These are phyloP conservation scores for Grifola frondosa DNA, from an alignment of 1,284 basidiomycete genomes.

Conservation along the genomic window DNA sequence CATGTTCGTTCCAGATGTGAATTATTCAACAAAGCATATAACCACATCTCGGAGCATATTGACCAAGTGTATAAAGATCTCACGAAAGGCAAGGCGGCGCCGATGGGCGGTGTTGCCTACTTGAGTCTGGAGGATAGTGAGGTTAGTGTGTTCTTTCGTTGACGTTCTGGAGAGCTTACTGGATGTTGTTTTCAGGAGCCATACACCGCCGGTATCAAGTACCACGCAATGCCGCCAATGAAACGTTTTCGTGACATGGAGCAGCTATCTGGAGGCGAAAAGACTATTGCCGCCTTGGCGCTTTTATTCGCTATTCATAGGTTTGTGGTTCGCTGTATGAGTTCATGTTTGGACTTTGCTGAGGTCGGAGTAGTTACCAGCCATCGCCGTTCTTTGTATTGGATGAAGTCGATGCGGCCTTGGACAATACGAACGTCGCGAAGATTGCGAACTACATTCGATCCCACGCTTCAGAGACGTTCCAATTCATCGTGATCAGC, in stretches of 20 bases:
- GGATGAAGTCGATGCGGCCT: constrained; percentile 96
- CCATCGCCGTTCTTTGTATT: constrained; percentile 99
- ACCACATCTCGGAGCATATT: constrained; percentile 92
- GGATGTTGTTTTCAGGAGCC: constrained; percentile 72
- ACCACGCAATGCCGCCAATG: constrained; percentile 99
- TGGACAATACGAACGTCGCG: constrained; percentile 95
- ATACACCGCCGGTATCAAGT: constrained; percentile 93
- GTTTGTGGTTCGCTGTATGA: constrained; percentile 36
- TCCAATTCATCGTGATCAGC: constrained; percentile 98
- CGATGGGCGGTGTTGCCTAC: constrained; percentile 96
- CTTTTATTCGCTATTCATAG: constrained; percentile 96
- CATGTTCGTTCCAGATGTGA: constrained; percentile 53
- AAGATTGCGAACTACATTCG: constrained; percentile 92
- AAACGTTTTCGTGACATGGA: constrained; percentile 99
- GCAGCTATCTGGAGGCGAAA: constrained; percentile 96
- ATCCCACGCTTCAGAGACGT: constrained; percentile 71
- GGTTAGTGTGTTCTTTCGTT: constrained; percentile 42
- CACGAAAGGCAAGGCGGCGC: constrained; percentile 90
- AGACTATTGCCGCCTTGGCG: constrained; percentile 96
- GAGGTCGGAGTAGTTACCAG: constrained; percentile 66
- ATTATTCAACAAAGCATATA: constrained; percentile 94
- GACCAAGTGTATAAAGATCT: constrained; percentile 98
- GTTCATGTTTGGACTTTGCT: too few species aligned
- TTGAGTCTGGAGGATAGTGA: constrained; percentile 94
- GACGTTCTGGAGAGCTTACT: too few species aligned